Conservation (phyloP, 2,329 filamentous ascomycete genomes). For the Fonsecaea erecta region DNA sequence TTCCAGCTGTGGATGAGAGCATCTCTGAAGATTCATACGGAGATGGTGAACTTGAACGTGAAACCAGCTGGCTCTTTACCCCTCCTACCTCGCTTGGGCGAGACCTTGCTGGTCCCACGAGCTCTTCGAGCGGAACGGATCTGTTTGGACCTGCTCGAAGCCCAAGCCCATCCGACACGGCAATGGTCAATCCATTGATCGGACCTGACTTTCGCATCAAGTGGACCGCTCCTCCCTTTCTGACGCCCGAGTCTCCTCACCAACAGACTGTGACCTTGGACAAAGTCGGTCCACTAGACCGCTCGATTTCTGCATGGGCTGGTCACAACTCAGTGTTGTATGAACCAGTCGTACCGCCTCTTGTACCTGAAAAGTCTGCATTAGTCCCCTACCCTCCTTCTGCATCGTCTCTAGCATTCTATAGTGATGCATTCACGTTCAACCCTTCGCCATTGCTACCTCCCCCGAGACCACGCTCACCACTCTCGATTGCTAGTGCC, state of each 20-base stretch:
- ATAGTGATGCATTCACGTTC: not conserved
- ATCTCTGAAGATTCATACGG: slow-evolving; percentile 1
- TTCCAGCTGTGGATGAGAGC: not conserved
- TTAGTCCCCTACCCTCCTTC: not conserved
- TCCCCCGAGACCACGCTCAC: not conserved
- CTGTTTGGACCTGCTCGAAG: slow-evolving; percentile 30
- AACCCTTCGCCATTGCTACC: not conserved
- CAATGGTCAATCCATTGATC: slow-evolving; percentile 42
- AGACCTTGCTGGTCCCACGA: no score
- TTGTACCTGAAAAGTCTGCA: not conserved
- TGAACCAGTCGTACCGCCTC: slow-evolving; percentile 13
- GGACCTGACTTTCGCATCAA: not conserved
- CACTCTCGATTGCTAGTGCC: slow-evolving; percentile 15
- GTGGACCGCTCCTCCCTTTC: not conserved
- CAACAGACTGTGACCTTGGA: not conserved
- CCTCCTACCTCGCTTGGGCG: not conserved
- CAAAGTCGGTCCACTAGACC: not conserved
- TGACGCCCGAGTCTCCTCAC: not conserved
- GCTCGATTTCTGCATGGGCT: slow-evolving; percentile 18
- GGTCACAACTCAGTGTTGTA: slow-evolving; percentile 28
- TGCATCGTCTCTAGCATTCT: not conserved
- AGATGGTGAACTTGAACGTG: slow-evolving; percentile 2
- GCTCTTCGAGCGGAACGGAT: not conserved
- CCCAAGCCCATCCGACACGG: slow-evolving; percentile 47
- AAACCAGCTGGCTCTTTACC: not conserved